Conservation (phyloP, 2,329 filamentous ascomycete species). For the Xylariaceae sp. region DNA sequence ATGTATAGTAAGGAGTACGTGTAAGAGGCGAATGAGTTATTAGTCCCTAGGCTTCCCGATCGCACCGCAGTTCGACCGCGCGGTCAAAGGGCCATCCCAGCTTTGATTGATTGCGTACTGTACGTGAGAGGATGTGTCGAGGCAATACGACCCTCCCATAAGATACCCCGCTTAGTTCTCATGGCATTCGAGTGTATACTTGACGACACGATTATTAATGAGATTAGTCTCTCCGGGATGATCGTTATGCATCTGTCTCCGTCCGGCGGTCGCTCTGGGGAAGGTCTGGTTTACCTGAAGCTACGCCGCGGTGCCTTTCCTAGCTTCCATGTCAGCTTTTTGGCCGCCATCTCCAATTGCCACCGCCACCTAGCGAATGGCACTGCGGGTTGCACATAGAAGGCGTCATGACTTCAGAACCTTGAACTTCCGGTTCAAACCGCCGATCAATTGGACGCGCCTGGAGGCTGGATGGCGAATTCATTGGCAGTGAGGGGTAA, state of each 20-base stretch:
- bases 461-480: not conserved
- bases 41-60: not conserved
- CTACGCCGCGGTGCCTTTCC: not conserved
- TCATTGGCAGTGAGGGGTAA: not conserved
- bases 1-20: not conserved
- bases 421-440: not conserved
- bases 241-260: not conserved
- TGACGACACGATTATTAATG: conserved; percentile 1
- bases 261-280: not conserved
- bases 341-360: not conserved
- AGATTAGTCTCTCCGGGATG: not conserved
- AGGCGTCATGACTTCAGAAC: not conserved
- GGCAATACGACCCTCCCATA: not conserved
- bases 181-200: not conserved
- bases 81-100: too few species aligned
- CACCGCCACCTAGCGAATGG: not conserved
- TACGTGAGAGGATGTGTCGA: too few species aligned
- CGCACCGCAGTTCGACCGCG: not conserved
- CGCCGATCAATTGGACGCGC: not conserved
- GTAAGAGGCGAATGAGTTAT: not conserved
- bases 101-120: too few species aligned
- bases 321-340: not conserved
- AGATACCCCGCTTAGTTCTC: not conserved
- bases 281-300: not conserved
- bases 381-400: not conserved